Percentiles rank a stretch among this genome's conserved stretches.
Conservation (phyloP, 2,329 filamentous ascomycete species). For the Alternaria angustiovoidea region DNA sequence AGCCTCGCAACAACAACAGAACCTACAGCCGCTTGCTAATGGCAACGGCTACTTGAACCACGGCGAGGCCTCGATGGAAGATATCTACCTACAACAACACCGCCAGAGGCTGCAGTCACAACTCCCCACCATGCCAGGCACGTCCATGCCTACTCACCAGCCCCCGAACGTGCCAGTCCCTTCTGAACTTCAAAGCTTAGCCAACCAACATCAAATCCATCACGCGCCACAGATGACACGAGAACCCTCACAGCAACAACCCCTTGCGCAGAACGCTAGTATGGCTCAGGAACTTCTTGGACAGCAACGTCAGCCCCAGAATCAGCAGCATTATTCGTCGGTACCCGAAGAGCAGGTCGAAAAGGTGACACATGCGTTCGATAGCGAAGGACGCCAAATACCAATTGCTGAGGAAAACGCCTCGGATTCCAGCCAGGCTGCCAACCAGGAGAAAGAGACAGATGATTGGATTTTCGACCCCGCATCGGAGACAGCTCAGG, state of each 20-base stretch:
- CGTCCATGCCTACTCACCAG: constrained; percentile 68
- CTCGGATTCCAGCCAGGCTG: constrained; percentile 47
- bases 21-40: constrained; percentile 47
- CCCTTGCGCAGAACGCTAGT: constrained; percentile 46
- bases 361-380: constrained; percentile 66
- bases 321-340: constrained; percentile 50
- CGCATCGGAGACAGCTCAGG: constrained; percentile 64
- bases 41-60: constrained; percentile 55
- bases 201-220: constrained; percentile 49
- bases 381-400: constrained; percentile 65
- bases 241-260: constrained; percentile 54
- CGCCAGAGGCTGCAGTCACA: constrained; percentile 61
- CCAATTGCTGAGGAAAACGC: constrained; percentile 54
- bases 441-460: constrained; percentile 56
- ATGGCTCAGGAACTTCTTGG: constrained; percentile 49
- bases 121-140: constrained; percentile 44
- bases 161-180: constrained; percentile 57
- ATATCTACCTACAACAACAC: constrained; percentile 66
- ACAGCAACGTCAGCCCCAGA: constrained; percentile 41
- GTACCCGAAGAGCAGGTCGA: constrained; percentile 64
- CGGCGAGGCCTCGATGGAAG: constrained; percentile 66
- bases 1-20: constrained; percentile 63
- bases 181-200: constrained; percentile 53
- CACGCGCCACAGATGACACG: constrained; percentile 56
- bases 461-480: constrained; percentile 95